phyloP scores from a whole-genome alignment of 192 early-diverging fungal species.

The Coemansia sp. region DNA sequence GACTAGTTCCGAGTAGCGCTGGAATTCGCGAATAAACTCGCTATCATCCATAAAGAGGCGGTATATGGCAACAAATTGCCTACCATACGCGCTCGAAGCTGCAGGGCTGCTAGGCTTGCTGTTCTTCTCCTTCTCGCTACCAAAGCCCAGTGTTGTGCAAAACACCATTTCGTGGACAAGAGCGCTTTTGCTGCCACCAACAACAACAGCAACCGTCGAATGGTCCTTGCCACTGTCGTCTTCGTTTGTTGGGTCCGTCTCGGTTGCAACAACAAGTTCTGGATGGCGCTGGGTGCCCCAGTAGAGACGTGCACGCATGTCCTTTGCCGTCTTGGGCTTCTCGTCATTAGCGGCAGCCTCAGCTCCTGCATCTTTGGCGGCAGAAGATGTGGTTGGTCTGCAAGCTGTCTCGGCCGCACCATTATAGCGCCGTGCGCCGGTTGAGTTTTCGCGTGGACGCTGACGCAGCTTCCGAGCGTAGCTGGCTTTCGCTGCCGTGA shows the following conservation, averaged over 20 bases:
- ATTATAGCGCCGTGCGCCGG: conserved; percentile 22
- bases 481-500: conserved; percentile 57
- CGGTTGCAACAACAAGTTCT: conserved; percentile 42
- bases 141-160: conserved; percentile 23
- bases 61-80: conserved; percentile 43
- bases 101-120: background rate
- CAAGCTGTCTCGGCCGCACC: conserved; percentile 8
- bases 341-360: conserved; percentile 28
- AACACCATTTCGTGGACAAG: conserved; percentile 68
- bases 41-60: conserved; percentile 39
- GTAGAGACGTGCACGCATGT: conserved; percentile 50
- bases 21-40: conserved; percentile 51
- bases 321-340: conserved; percentile 28
- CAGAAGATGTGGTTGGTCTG: conserved; percentile 7
- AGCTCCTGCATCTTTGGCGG: conserved; percentile 17
- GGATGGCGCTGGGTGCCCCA: conserved; percentile 61
- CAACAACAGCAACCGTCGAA: conserved; percentile 19
- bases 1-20: conserved; percentile 54
- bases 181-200: conserved; percentile 55
- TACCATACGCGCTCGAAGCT: conserved; percentile 17
- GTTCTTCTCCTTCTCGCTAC: background rate
- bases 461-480: conserved; percentile 49
- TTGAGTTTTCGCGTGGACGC: conserved; percentile 43
- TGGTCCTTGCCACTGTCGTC: background rate
- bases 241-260: background rate